Conservation (phyloP, 176 grass and related monocot species). For the Oryza officinalis region DNA sequence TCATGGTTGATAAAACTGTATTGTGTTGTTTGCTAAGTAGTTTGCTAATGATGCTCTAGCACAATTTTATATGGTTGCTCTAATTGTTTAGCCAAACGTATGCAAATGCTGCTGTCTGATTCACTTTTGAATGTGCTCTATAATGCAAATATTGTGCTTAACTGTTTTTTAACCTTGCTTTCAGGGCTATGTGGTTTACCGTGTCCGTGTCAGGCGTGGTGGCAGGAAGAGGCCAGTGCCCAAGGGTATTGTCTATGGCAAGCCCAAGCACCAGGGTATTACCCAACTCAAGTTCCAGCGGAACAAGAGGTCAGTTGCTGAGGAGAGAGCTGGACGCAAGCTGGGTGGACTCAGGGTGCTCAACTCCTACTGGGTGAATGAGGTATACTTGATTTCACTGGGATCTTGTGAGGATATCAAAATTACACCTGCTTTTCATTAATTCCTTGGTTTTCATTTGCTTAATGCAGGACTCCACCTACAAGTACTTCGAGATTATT, state of each 20-base stretch:
- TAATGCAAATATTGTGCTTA: neutral
- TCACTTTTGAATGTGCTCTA: neutral
- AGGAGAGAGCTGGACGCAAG: conserved; percentile 83
- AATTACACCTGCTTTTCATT: neutral
- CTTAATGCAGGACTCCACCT: conserved; percentile 51
- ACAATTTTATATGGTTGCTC: neutral
- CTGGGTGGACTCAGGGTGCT: conserved; percentile 84
- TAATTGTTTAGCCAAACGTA: neutral
- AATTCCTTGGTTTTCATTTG: neutral
- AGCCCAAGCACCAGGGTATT: conserved; percentile 92
- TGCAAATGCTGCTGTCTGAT: neutral
- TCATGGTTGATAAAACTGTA: neutral
- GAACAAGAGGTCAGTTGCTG: conserved; percentile 93
- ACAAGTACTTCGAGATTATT: conserved; percentile 73
- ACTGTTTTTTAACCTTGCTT: neutral
- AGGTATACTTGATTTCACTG: conserved; percentile 48
- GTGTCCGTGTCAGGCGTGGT: conserved; percentile 58
- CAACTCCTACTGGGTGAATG: conserved; percentile 93
- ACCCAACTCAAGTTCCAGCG: conserved; percentile 94
- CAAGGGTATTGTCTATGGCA: conserved; percentile 87
- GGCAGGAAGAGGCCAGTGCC: conserved; percentile 88
- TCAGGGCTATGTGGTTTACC: conserved; percentile 66
- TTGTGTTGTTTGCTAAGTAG: neutral
- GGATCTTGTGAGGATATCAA: no score
- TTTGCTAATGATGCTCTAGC: neutral